Evolutionary conservation across 106 monocot genomes (phyloP).

Genomic region (Dioscorea zingiberensis): DNA sequence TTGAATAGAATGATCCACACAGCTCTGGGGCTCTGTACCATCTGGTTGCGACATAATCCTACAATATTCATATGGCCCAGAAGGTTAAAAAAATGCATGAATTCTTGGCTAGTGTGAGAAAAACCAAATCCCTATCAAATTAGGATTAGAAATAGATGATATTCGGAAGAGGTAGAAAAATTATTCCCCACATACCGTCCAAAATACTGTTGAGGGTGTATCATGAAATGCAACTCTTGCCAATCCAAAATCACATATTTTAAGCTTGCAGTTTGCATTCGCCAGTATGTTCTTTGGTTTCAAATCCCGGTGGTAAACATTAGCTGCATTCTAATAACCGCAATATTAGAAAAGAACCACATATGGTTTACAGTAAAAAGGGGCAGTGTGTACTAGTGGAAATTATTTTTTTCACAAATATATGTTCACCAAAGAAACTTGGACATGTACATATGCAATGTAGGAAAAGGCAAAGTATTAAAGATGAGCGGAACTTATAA

Average conservation of each 20-base stretch:
- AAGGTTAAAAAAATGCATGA: neutral
- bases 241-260: conserved; percentile 54
- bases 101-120: neutral
- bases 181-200: conserved; percentile 8
- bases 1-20: conserved; percentile 53
- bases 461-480: too few species aligned
- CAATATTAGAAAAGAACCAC: neutral
- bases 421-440: too few species aligned
- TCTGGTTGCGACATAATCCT: conserved; percentile 64
- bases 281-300: conserved; percentile 59
- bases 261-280: conserved; percentile 59
- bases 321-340: conserved; percentile 20
- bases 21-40: conserved; percentile 59
- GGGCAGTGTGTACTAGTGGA: too few species aligned
- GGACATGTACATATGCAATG: too few species aligned
- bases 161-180: neutral
- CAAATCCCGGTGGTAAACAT: conserved; percentile 52
- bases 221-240: conserved; percentile 59
- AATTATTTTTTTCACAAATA: too few species aligned
- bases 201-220: conserved; percentile 24
- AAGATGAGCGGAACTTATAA: too few species aligned
- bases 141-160: neutral
- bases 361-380: too few species aligned
- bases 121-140: neutral
- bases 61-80: neutral